phyloP scores from a whole-genome alignment of 306 rosid genomes.

The Dalbergia cultrata region DNA sequence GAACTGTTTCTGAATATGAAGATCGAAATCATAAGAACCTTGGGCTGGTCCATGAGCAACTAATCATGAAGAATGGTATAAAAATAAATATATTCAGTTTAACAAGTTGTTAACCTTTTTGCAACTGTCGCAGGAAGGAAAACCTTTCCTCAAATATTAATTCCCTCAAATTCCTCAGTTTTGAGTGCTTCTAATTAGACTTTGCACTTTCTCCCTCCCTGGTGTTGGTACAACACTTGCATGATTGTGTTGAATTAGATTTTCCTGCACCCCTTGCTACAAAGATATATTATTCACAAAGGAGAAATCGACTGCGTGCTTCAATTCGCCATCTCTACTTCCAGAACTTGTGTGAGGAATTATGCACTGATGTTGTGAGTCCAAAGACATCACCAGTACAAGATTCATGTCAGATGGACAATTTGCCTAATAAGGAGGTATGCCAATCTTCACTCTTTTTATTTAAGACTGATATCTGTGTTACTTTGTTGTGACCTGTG shows the following conservation, averaged over 20 bases:
- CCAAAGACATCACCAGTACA: constrained; percentile 51
- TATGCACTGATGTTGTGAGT: constrained; percentile 52
- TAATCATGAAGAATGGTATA: constrained; percentile 54
- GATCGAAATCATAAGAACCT: constrained; percentile 47
- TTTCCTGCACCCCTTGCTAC: constrained; percentile 90
- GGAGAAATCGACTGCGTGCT: constrained; percentile 76
- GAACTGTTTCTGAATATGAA: constrained; percentile 46
- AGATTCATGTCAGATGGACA: constrained; percentile 50
- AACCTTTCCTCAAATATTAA: constrained; percentile 36
- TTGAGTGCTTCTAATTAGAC: constrained; percentile 35
- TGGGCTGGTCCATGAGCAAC: constrained; percentile 51
- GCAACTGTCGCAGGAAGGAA: constrained; percentile 41
- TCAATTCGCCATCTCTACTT: constrained; percentile 70
- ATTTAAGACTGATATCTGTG: constrained; percentile 20
- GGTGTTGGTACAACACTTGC: constrained; percentile 27
- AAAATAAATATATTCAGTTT: constrained; percentile 23
- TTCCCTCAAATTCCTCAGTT: constrained; percentile 34
- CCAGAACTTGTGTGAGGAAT: constrained; percentile 63
- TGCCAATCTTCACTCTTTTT: constrained; percentile 35
- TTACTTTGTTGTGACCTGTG: background rate
- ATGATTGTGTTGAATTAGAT: constrained; percentile 59
- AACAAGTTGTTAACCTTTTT: constrained; percentile 27
- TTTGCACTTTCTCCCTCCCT: constrained; percentile 6
- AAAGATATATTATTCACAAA: constrained; percentile 87
- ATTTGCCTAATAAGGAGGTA: constrained; percentile 57